Percentiles rank a stretch among this genome's conserved stretches.
These are phyloP conservation scores for Pyracantha coccinea DNA, from an alignment of 331 rosid genomes.

Conservation along the genomic window DNA sequence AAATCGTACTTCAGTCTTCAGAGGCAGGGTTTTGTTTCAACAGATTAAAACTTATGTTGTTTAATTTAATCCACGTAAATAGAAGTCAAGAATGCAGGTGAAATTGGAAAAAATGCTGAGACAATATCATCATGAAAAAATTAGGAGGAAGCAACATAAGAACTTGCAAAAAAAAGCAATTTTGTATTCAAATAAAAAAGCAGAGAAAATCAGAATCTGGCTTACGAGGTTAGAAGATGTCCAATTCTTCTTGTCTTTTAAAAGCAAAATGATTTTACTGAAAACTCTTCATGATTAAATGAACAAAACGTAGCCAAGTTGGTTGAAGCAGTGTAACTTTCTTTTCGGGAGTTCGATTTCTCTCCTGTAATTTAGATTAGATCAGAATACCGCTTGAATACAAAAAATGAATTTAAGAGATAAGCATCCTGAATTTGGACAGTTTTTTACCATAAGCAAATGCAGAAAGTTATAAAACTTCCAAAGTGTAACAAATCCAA, in stretches of 20 bases:
- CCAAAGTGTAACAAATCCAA: neutral
- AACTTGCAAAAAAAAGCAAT: neutral
- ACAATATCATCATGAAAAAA: neutral
- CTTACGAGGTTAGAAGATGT: neutral
- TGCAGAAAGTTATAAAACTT: neutral
- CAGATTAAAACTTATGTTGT: neutral
- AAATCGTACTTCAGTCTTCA: neutral
- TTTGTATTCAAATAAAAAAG: neutral
- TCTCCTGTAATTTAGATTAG: neutral
- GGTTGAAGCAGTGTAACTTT: neutral
- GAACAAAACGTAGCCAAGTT: accelerated
- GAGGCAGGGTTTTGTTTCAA: neutral
- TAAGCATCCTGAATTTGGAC: neutral
- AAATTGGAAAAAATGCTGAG: neutral
- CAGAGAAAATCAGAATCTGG: neutral
- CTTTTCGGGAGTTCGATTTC: too few relatives aligned
- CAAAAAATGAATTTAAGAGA: neutral
- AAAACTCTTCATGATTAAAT: neutral
- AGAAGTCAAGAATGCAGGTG: neutral
- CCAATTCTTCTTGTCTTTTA: neutral
- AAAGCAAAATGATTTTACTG: neutral
- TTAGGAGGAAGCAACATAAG: neutral
- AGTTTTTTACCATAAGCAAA: neutral
- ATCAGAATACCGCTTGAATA: neutral
- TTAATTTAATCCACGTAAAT: neutral